phyloP scores from a whole-genome alignment of 768 basidiomycete species.

The Neoboletus magnificus region DNA sequence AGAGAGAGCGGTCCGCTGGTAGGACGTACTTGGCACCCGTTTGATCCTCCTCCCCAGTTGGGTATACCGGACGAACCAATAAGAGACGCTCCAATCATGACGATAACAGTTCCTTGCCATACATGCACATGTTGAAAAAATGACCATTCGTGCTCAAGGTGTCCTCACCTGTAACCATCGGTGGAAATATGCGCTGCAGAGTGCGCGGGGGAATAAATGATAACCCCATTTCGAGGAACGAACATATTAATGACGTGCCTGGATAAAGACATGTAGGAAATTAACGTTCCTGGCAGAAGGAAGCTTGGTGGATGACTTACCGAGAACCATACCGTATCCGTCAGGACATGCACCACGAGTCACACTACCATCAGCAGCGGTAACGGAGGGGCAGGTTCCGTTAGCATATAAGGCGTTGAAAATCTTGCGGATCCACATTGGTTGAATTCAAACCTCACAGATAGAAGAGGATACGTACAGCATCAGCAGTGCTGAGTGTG shows the following conservation, averaged over 20 bases:
- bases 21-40: conserved; percentile 62
- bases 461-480: conserved; percentile 39
- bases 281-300: not conserved
- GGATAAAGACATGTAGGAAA: not conserved
- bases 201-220: conserved; percentile 67
- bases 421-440: conserved; percentile 39
- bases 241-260: conserved; percentile 76
- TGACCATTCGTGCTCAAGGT: not conserved
- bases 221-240: conserved; percentile 76
- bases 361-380: conserved; percentile 54
- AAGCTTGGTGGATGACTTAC: conserved; percentile 31
- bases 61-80: conserved; percentile 70
- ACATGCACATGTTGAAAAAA: not conserved
- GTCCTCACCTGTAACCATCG: conserved; percentile 64
- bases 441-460: not conserved
- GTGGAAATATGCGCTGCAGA: conserved; percentile 70
- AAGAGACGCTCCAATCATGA: conserved; percentile 77
- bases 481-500: conserved; percentile 68
- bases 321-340: conserved; percentile 75
- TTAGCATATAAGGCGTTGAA: conserved; percentile 75
- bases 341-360: conserved; percentile 67
- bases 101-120: conserved; percentile 62
- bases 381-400: conserved; percentile 68
- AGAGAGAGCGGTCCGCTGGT: conserved; percentile 62
- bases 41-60: conserved; percentile 85